Conservation (phyloP, 2,329 filamentous ascomycete species). For the Trichophyton simii region DNA sequence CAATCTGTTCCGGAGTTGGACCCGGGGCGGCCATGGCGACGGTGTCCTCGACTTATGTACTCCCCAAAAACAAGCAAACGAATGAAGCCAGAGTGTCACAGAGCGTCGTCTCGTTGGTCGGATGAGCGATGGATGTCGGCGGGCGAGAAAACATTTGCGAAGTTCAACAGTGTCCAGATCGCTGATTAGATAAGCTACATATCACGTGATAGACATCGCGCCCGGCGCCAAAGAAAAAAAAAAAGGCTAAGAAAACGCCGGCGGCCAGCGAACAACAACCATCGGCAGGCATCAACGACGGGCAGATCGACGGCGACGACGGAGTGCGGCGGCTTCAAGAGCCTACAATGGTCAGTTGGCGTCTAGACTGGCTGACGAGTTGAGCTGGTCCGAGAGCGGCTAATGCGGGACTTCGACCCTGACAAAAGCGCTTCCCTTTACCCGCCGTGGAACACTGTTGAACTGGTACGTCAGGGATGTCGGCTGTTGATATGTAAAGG, state of each 20-base stretch:
- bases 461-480: conserved; percentile 22
- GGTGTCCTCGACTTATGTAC: not conserved
- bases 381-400: not conserved
- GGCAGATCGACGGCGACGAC: not conserved
- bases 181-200: not conserved
- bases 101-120: not conserved
- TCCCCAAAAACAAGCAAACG: not conserved
- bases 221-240: not conserved
- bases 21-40: conserved; percentile 23
- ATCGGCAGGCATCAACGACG: not conserved
- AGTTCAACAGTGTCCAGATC: conserved; percentile 4
- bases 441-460: conserved; percentile 28
- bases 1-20: conserved; percentile 74
- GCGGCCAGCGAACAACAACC: not conserved
- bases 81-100: not conserved
- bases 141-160: not conserved
- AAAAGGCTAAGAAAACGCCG: not conserved
- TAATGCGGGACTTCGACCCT: conserved; percentile 34
- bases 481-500: not conserved
- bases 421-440: conserved; percentile 24
- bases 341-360: not conserved
- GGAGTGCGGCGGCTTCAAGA: not conserved
- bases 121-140: not conserved
- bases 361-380: not conserved
- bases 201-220: not conserved